These are phyloP conservation scores for Firmiana major DNA, from an alignment of 345 rosid species.

Conservation along the genomic window DNA sequence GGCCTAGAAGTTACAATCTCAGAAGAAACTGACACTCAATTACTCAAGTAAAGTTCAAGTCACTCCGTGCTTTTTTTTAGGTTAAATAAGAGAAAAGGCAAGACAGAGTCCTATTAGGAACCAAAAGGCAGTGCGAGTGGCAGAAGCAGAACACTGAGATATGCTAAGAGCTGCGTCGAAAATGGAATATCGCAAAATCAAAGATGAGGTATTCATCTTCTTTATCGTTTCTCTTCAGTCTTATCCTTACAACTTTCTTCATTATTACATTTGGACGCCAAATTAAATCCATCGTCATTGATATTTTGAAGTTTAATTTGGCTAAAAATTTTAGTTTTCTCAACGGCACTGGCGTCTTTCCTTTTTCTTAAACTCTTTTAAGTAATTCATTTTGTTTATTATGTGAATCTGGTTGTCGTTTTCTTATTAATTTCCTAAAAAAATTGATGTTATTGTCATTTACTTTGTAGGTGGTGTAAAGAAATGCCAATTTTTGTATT, in stretches of 20 bases:
- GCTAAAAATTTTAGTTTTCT: neutral
- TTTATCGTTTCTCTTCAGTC: neutral
- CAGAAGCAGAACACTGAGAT: slow-evolving; percentile 15
- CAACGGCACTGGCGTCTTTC: neutral
- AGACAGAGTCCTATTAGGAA: too few relatives aligned
- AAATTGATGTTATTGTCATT: neutral
- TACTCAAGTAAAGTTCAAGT: too few relatives aligned
- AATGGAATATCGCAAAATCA: slow-evolving; percentile 81
- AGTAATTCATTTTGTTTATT: neutral
- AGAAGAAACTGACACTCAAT: too few relatives aligned
- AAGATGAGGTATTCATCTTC: slow-evolving; percentile 49
- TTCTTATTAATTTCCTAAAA: neutral
- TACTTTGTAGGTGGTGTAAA: neutral
- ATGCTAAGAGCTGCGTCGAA: slow-evolving; percentile 12
- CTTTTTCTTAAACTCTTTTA: neutral
- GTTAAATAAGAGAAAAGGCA: too few relatives aligned
- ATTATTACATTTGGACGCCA: neutral
- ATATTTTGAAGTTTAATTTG: neutral
- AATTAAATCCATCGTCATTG: neutral
- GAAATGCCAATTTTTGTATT: neutral
- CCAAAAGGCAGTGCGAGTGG: neutral
- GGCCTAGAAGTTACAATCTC: too few relatives aligned
- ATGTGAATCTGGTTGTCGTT: neutral
- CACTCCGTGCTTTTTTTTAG: too few relatives aligned
- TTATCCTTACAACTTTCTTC: neutral